phyloP scores from a whole-genome alignment of 2,329 filamentous ascomycete species.

The Sporothrix dimorphospora region DNA sequence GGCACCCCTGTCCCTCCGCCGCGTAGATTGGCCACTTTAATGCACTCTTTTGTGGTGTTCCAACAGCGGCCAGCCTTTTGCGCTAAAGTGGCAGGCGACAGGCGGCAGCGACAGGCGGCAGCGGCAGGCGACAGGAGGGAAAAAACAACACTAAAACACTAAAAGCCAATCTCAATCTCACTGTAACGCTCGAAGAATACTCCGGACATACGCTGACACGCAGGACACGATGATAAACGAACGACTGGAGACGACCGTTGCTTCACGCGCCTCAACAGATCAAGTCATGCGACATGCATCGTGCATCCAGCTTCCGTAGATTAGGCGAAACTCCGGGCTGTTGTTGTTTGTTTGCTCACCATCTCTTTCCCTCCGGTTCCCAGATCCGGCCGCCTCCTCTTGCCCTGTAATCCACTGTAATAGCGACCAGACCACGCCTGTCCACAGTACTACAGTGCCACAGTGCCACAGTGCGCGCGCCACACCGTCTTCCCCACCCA shows the following conservation, averaged over 20 bases:
- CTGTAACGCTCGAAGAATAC: not conserved
- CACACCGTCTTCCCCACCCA: not conserved
- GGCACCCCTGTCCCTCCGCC: constrained; percentile 17
- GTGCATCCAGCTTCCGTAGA: not conserved
- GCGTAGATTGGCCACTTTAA: constrained; percentile 19
- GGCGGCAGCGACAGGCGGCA: no score
- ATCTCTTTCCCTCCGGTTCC: not conserved
- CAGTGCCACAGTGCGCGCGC: constrained; percentile 14
- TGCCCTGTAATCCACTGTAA: no score
- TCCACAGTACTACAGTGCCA: not conserved
- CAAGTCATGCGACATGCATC: not conserved
- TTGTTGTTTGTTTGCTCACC: no score
- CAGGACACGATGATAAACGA: not conserved
- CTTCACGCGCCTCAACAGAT: not conserved
- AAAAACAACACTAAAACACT: no score
- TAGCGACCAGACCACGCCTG: no score
- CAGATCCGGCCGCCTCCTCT: not conserved
- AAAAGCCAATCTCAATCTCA: constrained; percentile 10
- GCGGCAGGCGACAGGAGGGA: no score
- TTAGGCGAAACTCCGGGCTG: not conserved
- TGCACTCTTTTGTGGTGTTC: not conserved
- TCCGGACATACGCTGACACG: no score
- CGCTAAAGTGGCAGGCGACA: not conserved
- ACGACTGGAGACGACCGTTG: not conserved
- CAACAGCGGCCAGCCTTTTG: not conserved